Conservation (phyloP, 176 grass and related monocot species). For the Oryza meyeriana region DNA sequence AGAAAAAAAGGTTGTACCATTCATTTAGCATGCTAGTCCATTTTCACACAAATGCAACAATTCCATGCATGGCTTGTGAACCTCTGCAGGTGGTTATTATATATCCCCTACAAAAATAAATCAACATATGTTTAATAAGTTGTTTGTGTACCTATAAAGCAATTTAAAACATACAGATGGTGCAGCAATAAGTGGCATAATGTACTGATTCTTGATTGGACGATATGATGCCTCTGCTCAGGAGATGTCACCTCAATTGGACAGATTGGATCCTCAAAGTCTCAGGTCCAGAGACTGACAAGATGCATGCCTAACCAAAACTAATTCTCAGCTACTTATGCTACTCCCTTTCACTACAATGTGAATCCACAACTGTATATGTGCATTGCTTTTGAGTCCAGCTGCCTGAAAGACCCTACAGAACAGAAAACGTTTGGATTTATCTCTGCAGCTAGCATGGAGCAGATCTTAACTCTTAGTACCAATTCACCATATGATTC, state of each 20-base stretch:
- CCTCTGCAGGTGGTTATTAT: background rate
- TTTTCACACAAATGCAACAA: slow-evolving; percentile 10
- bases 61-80: background rate
- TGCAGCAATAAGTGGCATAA: background rate
- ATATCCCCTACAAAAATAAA: background rate
- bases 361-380: background rate
- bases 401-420: background rate
- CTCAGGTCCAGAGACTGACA: slow-evolving; percentile 28
- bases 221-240: slow-evolving; percentile 30
- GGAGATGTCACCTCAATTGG: slow-evolving; percentile 54
- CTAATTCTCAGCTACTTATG: slow-evolving; percentile 6
- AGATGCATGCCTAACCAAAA: slow-evolving; percentile 41
- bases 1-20: background rate
- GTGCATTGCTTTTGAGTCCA: slow-evolving; percentile 6
- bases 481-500: too few species aligned
- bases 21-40: background rate
- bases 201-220: slow-evolving; percentile 14
- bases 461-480: background rate
- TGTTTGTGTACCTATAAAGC: slow-evolving; percentile 4
- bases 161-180: slow-evolving; percentile 9
- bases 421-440: background rate
- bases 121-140: background rate
- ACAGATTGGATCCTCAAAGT: slow-evolving; percentile 48
- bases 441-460: background rate
- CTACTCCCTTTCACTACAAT: slow-evolving; percentile 19